Evolutionary conservation across 306 rosid genomes (phyloP).

Genomic region (Erythrophleum fordii): DNA sequence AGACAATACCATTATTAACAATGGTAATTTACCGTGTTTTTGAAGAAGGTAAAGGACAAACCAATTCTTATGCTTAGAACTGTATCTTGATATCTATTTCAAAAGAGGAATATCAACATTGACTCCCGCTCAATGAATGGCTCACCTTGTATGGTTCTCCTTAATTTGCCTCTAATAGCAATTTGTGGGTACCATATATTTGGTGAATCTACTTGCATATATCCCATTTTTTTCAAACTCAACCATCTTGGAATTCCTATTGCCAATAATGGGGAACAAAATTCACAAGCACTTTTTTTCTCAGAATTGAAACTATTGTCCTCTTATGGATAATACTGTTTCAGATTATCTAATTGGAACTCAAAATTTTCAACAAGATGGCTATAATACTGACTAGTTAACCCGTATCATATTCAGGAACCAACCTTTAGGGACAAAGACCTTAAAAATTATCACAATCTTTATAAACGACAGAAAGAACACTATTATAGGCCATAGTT

Average conservation of each 20-base stretch:
- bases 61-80: slow-evolving; percentile 29
- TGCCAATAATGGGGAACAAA: slow-evolving; percentile 3
- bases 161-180: slow-evolving; percentile 20
- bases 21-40: slow-evolving; percentile 28
- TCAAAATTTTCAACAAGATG: neutral
- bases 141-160: slow-evolving; percentile 45
- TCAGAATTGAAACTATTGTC: neutral
- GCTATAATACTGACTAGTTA: neutral
- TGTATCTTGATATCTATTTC: slow-evolving; percentile 30
- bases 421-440: neutral
- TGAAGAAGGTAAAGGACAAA: slow-evolving; percentile 28
- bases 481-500: neutral
- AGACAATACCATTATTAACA: slow-evolving; percentile 32
- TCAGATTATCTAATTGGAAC: neutral
- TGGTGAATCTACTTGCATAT: neutral
- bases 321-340: neutral
- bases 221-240: slow-evolving; percentile 1
- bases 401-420: neutral
- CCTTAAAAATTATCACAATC: neutral
- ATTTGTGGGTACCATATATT: slow-evolving; percentile 14
- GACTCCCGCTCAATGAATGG: slow-evolving; percentile 30
- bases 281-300: neutral
- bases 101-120: slow-evolving; percentile 30
- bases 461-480: slow-evolving; percentile 5
- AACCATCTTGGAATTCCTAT: slow-evolving; percentile 25